Percentiles rank a stretch among this genome's conserved stretches.
These are phyloP conservation scores for Hyphodiscus sp. DNA, from an alignment of 2,329 filamentous ascomycete species.

Conservation along the genomic window DNA sequence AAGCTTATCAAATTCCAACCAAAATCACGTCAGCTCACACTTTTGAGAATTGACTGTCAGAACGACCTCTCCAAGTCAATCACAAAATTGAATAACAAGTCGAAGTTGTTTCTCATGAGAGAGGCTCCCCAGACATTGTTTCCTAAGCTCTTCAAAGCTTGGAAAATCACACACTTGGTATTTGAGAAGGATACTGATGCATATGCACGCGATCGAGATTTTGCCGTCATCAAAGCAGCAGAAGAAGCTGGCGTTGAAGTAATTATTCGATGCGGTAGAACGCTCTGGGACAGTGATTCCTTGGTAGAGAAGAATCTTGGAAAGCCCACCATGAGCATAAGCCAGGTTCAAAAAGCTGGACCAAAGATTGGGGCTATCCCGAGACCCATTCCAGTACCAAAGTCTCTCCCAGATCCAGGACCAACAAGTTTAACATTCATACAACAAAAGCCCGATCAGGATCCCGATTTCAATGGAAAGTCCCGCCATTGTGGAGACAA, in stretches of 20 bases:
- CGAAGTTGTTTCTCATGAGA: slow-evolving; percentile 64
- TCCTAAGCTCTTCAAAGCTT: slow-evolving; percentile 65
- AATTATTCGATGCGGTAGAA: slow-evolving; percentile 57
- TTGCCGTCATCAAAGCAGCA: slow-evolving; percentile 50
- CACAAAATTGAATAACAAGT: slow-evolving; percentile 61
- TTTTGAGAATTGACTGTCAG: slow-evolving; percentile 60
- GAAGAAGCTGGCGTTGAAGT: slow-evolving; percentile 61
- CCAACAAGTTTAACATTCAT: slow-evolving; percentile 53
- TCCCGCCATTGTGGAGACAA: slow-evolving; percentile 48
- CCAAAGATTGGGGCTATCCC: slow-evolving; percentile 56
- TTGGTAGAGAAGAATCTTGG: slow-evolving; percentile 58
- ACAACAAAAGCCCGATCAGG: slow-evolving; percentile 43
- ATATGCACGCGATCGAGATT: slow-evolving; percentile 61
- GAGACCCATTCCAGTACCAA: slow-evolving; percentile 54
- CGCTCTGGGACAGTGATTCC: slow-evolving; percentile 67
- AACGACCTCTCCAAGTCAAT: slow-evolving; percentile 62
- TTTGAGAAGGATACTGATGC: slow-evolving; percentile 76
- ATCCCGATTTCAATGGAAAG: slow-evolving; percentile 54
- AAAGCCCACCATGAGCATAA: slow-evolving; percentile 69
- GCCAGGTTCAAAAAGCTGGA: slow-evolving; percentile 57
- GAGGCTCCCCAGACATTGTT: slow-evolving; percentile 67
- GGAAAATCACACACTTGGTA: slow-evolving; percentile 68
- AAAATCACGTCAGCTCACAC: slow-evolving; percentile 1
- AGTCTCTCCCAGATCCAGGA: slow-evolving; percentile 56
- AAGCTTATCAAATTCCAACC: slow-evolving; percentile 6